Conservation (phyloP, 192 early-diverging fungal species). For the Radiomyces spectabilis region DNA sequence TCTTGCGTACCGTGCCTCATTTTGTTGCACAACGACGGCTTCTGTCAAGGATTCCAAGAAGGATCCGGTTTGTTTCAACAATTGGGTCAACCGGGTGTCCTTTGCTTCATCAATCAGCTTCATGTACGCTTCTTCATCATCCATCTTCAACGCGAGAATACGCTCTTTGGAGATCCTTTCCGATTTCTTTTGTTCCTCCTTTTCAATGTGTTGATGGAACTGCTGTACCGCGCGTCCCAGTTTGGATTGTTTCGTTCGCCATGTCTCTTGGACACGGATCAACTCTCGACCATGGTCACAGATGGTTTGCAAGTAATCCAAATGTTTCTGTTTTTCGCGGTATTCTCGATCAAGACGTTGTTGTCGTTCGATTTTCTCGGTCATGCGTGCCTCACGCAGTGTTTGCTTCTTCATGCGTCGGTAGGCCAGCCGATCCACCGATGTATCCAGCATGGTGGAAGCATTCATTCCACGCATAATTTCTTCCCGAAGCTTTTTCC, state of each 20-base stretch:
- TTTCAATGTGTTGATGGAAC: conserved; percentile 77
- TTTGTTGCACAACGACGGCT: conserved; percentile 81
- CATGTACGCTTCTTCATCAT: conserved; percentile 97
- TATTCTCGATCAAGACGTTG: conserved; percentile 82
- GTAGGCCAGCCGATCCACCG: conserved; percentile 69
- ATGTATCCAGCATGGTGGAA: conserved; percentile 70
- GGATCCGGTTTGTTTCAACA: conserved; percentile 84
- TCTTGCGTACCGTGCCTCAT: conserved; percentile 38
- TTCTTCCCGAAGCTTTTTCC: conserved; percentile 54
- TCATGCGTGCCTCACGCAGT: conserved; percentile 74
- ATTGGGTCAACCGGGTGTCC: conserved; percentile 89
- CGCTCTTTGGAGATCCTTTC: conserved; percentile 89
- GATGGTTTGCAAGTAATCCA: conserved; percentile 75
- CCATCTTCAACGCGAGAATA: conserved; percentile 90
- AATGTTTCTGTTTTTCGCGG: conserved; percentile 77
- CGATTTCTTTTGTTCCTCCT: conserved; percentile 89
- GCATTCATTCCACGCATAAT: conserved; percentile 65
- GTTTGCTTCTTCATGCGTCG: conserved; percentile 79
- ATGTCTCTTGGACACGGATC: conserved; percentile 54
- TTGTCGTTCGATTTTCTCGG: conserved; percentile 83
- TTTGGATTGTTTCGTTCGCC: conserved; percentile 59
- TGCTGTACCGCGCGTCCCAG: conserved; percentile 74
- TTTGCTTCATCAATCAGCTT: conserved; percentile 93
- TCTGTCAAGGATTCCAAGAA: conserved; percentile 83
- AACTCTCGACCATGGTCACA: conserved; percentile 67